These are phyloP conservation scores for Euphorbia lathyris DNA, from an alignment of 345 rosid genomes.

Conservation along the genomic window DNA sequence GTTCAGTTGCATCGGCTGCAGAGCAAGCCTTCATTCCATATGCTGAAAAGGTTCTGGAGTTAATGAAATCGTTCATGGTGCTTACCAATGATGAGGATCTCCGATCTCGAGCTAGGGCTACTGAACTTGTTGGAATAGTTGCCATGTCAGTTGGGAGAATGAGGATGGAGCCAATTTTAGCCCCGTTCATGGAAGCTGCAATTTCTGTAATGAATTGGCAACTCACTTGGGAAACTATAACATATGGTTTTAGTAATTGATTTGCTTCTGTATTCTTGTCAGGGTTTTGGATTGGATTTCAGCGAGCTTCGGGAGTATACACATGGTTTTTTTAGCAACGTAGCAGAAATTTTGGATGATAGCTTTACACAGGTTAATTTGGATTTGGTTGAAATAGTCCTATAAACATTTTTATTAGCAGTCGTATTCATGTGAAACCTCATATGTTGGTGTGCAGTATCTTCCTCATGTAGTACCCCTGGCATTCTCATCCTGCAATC, in stretches of 20 bases:
- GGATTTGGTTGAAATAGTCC: constrained; percentile 16
- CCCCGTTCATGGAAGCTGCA: constrained; percentile 92
- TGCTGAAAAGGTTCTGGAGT: constrained; percentile 88
- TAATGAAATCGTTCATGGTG: constrained; percentile 91
- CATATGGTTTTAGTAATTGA: constrained; percentile 4
- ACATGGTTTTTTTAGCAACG: constrained; percentile 97
- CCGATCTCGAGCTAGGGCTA: constrained; percentile 90
- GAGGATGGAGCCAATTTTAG: constrained; percentile 79
- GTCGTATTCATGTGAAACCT: constrained; percentile 15
- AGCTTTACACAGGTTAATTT: constrained; percentile 67
- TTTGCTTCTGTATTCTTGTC: constrained; percentile 21
- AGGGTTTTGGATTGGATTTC: constrained; percentile 93
- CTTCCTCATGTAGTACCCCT: constrained; percentile 89
- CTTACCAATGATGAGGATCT: constrained; percentile 89
- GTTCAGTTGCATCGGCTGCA: constrained; percentile 97
- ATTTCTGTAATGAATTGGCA: constrained; percentile 58
- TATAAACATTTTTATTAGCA: constrained; percentile 9
- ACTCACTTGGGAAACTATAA: constrained; percentile 9
- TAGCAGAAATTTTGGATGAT: constrained; percentile 93
- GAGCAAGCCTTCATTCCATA: constrained; percentile 96
- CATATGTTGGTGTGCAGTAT: constrained; percentile 51
- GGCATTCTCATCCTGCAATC: constrained; percentile 89
- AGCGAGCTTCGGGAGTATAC: constrained; percentile 98
- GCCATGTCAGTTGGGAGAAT: constrained; percentile 93
- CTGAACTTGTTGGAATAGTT: constrained; percentile 98